Conservation (phyloP, 176 grass and related monocot genomes). For the Aegilops longissima region DNA sequence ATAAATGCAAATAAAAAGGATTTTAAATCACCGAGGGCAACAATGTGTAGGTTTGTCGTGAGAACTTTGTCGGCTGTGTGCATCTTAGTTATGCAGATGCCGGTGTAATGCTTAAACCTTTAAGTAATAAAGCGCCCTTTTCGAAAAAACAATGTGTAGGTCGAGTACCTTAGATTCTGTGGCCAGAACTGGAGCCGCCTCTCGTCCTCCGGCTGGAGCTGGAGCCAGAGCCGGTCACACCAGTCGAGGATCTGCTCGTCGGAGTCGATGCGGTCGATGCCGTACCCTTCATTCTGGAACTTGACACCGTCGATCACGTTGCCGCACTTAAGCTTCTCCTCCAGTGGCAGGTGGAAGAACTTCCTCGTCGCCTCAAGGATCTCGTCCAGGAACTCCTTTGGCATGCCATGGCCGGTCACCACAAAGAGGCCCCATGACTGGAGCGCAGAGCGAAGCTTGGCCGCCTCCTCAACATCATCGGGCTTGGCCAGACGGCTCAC, state of each 20-base stretch:
- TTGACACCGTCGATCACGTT: conserved; percentile 36
- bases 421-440: conserved; percentile 57
- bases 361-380: conserved; percentile 20
- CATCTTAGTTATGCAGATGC: no score
- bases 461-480: conserved; percentile 39
- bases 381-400: conserved; percentile 27
- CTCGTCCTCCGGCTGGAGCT: conserved; percentile 36
- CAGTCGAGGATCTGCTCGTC: conserved; percentile 56
- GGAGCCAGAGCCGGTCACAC: conserved; percentile 53
- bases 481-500: conserved; percentile 27
- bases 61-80: no score
- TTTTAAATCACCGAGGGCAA: no score
- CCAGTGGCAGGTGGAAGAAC: conserved; percentile 58
- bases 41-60: no score
- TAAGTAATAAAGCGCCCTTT: no score
- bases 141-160: no score
- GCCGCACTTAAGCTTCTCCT: conserved; percentile 44
- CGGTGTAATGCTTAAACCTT: no score
- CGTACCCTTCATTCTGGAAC: conserved; percentile 59
- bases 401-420: conserved; percentile 38
- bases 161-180: no score
- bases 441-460: conserved; percentile 46
- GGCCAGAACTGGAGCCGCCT: conserved; percentile 46
- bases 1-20: no score
- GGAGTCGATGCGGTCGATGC: conserved; percentile 45